Evolutionary conservation across 2,329 filamentous ascomycete genomes (phyloP), one percentile per base, ranked within the genome.

Genomic region (Akanthomyces lecanii): DNA sequence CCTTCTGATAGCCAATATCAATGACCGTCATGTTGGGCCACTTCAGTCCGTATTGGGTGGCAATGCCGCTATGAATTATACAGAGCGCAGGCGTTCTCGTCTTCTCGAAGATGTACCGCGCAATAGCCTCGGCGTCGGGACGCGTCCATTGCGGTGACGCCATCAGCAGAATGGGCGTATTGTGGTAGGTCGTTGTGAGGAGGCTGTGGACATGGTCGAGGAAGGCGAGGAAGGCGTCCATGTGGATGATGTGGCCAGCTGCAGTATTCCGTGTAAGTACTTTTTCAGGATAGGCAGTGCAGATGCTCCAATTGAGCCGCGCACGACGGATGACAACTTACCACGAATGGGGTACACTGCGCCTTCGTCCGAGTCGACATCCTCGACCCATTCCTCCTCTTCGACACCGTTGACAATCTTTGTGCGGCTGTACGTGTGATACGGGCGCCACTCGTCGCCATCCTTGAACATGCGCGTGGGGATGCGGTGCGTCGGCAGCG

Each of bases 51-150:
- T 96, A 98, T 63, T 95, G 89, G 0, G 92, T 90, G 30, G 95
- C 93, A 53, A 96, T 78, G 3, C 91, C 93, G 69, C 92, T 89
- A 76, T 98, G 91, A 79, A 99, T 89, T 66, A 98, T 83, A 69
- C 90, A 93, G 58, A 99, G 89, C 0, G 91, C 92, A 0, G 95
- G 95, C 0, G 92, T 95, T 78, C 94, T 95, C 73, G 96, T 97
- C 77, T 95, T 96, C 77, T 99, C 95, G 71, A 99, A 99, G 67
- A 98, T 86, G 79, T 97, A 99, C 66, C 95, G 91, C 16, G 93
- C 90, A 67, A 99, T 88, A 45, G 85, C 85, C 76, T 98, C 94
- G 73, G 89, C 89, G 75, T 97, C 92, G 66, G 89, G 88, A 10
- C 90, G 86, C 4, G 92, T 92, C 94, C 95, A 99, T 68, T 88